These are phyloP conservation scores for Cercospora canescens DNA, from an alignment of 2,329 filamentous ascomycete genomes.

Conservation along the genomic window DNA sequence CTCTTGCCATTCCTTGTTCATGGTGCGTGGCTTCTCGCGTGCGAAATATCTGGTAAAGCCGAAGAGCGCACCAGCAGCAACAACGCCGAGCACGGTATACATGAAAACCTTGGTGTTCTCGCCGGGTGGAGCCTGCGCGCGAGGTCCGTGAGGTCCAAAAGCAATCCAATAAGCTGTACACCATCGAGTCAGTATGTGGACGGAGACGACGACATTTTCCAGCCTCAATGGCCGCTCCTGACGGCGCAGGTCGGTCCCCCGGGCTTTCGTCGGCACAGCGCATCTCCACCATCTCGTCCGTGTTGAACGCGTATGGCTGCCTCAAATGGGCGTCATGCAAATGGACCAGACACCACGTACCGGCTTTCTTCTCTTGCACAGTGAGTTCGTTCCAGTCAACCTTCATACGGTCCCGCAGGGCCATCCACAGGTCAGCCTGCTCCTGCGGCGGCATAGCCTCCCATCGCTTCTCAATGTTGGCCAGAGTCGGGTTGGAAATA, in stretches of 20 bases:
- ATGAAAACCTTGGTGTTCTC: conserved; percentile 77
- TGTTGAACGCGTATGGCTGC: background rate
- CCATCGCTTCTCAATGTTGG: conserved; percentile 99
- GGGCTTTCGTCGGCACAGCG: conserved; percentile 10
- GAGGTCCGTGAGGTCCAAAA: conserved; percentile 94
- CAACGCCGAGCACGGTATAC: conserved; percentile 69
- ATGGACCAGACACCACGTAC: conserved; percentile 40
- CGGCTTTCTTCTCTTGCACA: conserved; percentile 96
- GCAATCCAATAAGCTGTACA: conserved; percentile 93
- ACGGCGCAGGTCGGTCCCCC: background rate
- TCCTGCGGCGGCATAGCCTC: conserved; percentile 96
- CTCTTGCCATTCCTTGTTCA: conserved; percentile 98
- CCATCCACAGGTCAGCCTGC: conserved; percentile 99
- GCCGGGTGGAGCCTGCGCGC: conserved; percentile 77
- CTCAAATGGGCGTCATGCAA: background rate
- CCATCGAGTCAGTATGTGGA: conserved; percentile 22
- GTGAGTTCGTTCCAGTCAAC: conserved; percentile 94
- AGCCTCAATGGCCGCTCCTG: conserved; percentile 5
- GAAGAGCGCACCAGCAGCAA: conserved; percentile 71
- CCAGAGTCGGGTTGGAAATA: conserved; percentile 95
- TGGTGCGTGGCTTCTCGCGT: conserved; percentile 73
- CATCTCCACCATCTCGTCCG: background rate
- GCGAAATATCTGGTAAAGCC: conserved; percentile 69
- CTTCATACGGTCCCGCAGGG: conserved; percentile 98
- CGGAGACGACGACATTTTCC: background rate